A percentile compares a stretch with the other conserved stretches of the same genome.
Conservation (phyloP, 1,284 basidiomycete species). For the Pseudozyma hubeiensis region DNA sequence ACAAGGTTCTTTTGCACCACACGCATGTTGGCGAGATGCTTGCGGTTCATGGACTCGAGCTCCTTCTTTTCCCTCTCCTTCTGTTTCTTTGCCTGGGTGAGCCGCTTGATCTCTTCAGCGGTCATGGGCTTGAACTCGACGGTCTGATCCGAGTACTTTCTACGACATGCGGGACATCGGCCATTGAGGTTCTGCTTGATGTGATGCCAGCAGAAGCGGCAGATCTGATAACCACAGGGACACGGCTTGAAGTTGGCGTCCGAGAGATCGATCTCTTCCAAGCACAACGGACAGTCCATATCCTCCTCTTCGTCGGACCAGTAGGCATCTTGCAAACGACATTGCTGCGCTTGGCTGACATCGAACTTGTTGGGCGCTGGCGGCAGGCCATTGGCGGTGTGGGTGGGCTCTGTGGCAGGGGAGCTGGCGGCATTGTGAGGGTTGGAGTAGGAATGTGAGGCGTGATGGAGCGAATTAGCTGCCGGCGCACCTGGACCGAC, state of each 20-base stretch:
- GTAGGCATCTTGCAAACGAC: constrained; percentile 91
- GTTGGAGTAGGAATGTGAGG: constrained; percentile 31
- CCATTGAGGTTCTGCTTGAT: constrained; percentile 96
- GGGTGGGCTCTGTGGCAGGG: constrained; percentile 20
- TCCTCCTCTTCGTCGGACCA: constrained; percentile 99
- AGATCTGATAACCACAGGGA: constrained; percentile 99
- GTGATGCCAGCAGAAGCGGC: constrained; percentile 99
- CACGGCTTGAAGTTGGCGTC: constrained; percentile 99
- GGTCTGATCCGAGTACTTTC: constrained; percentile 90
- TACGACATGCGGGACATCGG: constrained; percentile 94
- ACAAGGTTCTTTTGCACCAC: constrained; percentile 97
- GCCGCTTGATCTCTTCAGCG: constrained; percentile 92
- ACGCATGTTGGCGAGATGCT: constrained; percentile 90
- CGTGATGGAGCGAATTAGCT: constrained; percentile 26
- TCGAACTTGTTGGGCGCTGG: constrained; percentile 63
- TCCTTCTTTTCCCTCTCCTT: constrained; percentile 96
- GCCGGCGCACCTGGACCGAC: constrained; percentile 49
- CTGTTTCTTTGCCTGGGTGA: constrained; percentile 95
- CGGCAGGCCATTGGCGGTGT: constrained; percentile 49
- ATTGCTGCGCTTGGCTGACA: constrained; percentile 66
- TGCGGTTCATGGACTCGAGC: constrained; percentile 85
- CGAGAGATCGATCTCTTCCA: constrained; percentile 98
- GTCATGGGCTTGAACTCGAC: constrained; percentile 96
- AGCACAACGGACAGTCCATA: constrained; percentile 95
- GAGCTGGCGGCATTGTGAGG: constrained; percentile 18